Conservation (phyloP, 2,329 filamentous ascomycete species). For the Talaromyces pinophilus region DNA sequence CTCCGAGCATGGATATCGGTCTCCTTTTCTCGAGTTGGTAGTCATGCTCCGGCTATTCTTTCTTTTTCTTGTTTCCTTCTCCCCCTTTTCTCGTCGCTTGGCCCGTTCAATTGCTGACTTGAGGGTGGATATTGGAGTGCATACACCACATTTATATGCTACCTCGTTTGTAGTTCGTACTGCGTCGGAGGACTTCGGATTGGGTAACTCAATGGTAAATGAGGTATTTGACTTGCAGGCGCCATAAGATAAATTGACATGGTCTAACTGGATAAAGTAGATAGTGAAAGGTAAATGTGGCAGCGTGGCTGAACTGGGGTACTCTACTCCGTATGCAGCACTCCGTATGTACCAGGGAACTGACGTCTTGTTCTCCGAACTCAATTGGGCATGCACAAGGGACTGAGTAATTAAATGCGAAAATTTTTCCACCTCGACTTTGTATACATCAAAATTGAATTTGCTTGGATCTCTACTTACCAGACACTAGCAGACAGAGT, state of each 20-base stretch:
- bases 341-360: neutral
- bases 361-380: neutral
- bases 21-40: slow-evolving; percentile 8
- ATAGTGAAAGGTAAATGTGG: neutral
- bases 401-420: neutral
- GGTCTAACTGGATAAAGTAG: slow-evolving; percentile 11
- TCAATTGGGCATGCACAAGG: neutral
- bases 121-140: neutral
- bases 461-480: neutral
- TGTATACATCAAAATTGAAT: neutral
- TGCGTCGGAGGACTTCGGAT: slow-evolving; percentile 1
- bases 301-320: slow-evolving; percentile 9
- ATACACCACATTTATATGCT: neutral
- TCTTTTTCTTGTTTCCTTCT: neutral
- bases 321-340: neutral
- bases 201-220: neutral
- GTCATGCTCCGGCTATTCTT: neutral
- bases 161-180: neutral
- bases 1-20: slow-evolving; percentile 4
- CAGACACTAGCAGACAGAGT: neutral
- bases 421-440: neutral
- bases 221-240: slow-evolving; percentile 9
- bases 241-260: slow-evolving; percentile 1
- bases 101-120: neutral
- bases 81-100: neutral